Evolutionary conservation across 2,329 filamentous ascomycete species (phyloP).

Genomic region (Diaporthe humulicola): DNA sequence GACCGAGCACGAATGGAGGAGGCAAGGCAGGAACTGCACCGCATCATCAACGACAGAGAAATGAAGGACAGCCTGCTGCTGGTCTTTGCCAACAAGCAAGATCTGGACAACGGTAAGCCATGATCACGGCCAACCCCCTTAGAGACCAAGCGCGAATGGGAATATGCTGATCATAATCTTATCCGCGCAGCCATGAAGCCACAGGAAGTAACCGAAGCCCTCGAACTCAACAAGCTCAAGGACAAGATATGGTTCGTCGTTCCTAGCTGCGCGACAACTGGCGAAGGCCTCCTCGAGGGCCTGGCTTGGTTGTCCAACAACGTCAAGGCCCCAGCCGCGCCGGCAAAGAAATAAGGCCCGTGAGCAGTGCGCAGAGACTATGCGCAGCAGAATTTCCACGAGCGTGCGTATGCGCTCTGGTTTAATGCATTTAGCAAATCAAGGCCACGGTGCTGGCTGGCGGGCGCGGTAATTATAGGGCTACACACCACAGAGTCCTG

Average conservation of each 20-base stretch:
- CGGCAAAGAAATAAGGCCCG: slow-evolving; percentile 64
- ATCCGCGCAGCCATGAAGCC: slow-evolving; percentile 78
- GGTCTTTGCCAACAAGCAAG: slow-evolving; percentile 99
- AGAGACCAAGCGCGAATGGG: neutral
- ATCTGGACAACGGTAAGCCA: slow-evolving; percentile 82
- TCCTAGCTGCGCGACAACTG: slow-evolving; percentile 84
- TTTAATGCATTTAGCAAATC: slow-evolving; percentile 13
- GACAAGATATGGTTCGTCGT: slow-evolving; percentile 90
- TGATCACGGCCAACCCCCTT: neutral
- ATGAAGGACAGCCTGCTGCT: slow-evolving; percentile 95
- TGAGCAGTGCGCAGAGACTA: neutral
- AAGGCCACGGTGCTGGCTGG: neutral
- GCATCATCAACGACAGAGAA: slow-evolving; percentile 97
- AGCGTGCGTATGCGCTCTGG: neutral
- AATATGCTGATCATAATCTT: slow-evolving; percentile 23
- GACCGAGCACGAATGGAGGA: slow-evolving; percentile 93
- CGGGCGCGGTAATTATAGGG: slow-evolving; percentile 15
- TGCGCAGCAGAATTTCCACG: neutral
- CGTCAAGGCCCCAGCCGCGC: slow-evolving; percentile 75
- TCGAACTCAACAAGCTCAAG: slow-evolving; percentile 82
- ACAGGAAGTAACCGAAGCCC: slow-evolving; percentile 82
- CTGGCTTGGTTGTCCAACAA: slow-evolving; percentile 88
- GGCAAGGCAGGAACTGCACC: slow-evolving; percentile 91
- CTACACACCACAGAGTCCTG: slow-evolving; percentile 1
- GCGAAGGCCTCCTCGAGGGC: slow-evolving; percentile 85